phyloP scores from a whole-genome alignment of 2,329 filamentous ascomycete species.

The Nemania serpens region DNA sequence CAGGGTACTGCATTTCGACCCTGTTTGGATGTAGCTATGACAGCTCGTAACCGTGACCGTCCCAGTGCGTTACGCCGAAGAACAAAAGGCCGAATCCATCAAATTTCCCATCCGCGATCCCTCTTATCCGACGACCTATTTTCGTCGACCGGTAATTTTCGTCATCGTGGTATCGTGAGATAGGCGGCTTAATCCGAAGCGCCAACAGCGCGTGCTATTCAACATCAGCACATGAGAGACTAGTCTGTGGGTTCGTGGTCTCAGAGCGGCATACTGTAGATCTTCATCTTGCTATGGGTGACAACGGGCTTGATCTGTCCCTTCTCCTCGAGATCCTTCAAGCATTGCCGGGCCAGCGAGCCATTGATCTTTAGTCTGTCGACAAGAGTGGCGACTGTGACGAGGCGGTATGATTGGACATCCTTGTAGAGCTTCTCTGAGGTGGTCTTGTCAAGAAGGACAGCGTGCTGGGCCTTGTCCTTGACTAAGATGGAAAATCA shows the following conservation, averaged over 20 bases:
- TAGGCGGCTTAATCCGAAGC: conserved; percentile 42
- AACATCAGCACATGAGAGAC: conserved; percentile 22
- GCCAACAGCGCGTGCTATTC: conserved; percentile 42
- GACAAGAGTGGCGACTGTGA: conserved; percentile 97
- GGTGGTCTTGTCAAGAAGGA: conserved; percentile 97
- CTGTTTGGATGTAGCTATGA: conserved; percentile 41
- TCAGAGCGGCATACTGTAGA: conserved; percentile 74
- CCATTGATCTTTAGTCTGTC: conserved; percentile 99
- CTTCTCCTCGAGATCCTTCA: conserved; percentile 95
- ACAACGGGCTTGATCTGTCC: conserved; percentile 98
- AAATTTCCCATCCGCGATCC: conserved; percentile 38
- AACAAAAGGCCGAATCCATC: conserved; percentile 44
- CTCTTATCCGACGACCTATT: conserved; percentile 35
- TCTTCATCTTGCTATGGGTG: conserved; percentile 94
- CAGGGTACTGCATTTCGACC: conserved; percentile 39
- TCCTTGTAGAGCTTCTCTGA: conserved; percentile 99
- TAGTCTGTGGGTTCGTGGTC: background rate
- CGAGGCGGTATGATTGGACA: conserved; percentile 99
- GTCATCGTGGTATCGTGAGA: conserved; percentile 43
- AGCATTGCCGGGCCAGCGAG: conserved; percentile 86
- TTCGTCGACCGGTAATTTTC: conserved; percentile 37
- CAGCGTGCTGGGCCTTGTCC: conserved; percentile 99
- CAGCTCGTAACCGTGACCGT: conserved; percentile 41
- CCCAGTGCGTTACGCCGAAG: conserved; percentile 44
- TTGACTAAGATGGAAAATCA: conserved; percentile 66